These are phyloP conservation scores for Colletotrichum lini DNA, from an alignment of 2,329 filamentous ascomycete genomes.

Conservation along the genomic window DNA sequence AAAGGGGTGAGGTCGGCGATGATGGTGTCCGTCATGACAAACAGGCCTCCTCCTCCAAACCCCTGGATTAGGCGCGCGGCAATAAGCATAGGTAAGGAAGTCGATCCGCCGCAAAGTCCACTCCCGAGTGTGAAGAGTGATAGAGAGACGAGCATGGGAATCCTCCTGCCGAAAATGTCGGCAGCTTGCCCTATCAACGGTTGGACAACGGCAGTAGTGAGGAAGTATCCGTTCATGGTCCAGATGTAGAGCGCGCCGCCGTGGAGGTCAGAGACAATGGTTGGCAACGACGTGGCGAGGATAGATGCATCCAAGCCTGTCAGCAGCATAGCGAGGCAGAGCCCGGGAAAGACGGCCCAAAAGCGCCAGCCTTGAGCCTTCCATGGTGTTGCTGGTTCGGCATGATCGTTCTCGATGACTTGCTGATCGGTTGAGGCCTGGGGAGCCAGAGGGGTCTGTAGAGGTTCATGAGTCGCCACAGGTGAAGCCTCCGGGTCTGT, in stretches of 20 bases:
- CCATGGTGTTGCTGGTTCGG: too few species aligned
- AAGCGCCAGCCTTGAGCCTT: slow-evolving; percentile 31
- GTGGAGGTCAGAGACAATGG: slow-evolving; percentile 43
- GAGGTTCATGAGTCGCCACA: too few species aligned
- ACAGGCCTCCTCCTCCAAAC: slow-evolving; percentile 43
- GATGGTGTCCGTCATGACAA: slow-evolving; percentile 45
- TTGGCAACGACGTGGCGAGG: slow-evolving; percentile 50
- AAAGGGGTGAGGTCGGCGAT: slow-evolving; percentile 64
- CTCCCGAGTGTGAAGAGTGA: slow-evolving; percentile 47
- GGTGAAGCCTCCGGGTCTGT: too few species aligned
- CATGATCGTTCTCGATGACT: too few species aligned
- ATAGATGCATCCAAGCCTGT: slow-evolving; percentile 48
- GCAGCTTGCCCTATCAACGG: slow-evolving; percentile 47
- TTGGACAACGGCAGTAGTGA: slow-evolving; percentile 43
- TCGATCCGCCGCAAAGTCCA: slow-evolving; percentile 41
- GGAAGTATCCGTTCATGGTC: slow-evolving; percentile 34
- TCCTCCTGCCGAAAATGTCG: slow-evolving; percentile 47
- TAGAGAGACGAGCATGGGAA: slow-evolving; percentile 40
- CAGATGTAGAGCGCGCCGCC: slow-evolving; percentile 46
- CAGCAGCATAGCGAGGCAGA: slow-evolving; percentile 45
- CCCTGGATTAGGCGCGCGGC: slow-evolving; percentile 61
- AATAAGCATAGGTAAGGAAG: slow-evolving; percentile 57
- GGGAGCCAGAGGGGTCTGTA: too few species aligned
- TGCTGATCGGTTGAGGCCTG: too few species aligned
- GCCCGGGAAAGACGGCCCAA: slow-evolving; percentile 43